These are phyloP conservation scores for Naganishia liquefaciens DNA, from an alignment of 1,284 basidiomycete species.

Conservation along the genomic window DNA sequence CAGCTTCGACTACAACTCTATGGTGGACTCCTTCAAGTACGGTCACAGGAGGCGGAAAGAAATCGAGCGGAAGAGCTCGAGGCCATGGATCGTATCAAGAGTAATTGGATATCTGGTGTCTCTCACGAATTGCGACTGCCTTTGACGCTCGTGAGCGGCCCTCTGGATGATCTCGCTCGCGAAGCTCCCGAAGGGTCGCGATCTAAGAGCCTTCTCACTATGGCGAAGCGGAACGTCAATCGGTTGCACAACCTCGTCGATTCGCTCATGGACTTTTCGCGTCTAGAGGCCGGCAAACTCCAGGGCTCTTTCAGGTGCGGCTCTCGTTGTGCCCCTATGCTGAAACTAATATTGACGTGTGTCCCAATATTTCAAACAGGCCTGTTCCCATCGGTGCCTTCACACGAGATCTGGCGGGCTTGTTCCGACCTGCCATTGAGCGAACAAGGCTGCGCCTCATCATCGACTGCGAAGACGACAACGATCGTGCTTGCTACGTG, in stretches of 20 bases:
- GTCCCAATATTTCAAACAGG: background rate
- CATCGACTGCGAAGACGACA: slow-evolving; percentile 50
- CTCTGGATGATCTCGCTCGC: slow-evolving; percentile 45
- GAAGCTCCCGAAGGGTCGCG: slow-evolving; percentile 13
- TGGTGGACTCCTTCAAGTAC: slow-evolving; percentile 44
- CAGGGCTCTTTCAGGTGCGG: slow-evolving; percentile 48
- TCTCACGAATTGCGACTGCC: slow-evolving; percentile 32
- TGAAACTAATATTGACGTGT: background rate
- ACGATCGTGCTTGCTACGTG: slow-evolving; percentile 6
- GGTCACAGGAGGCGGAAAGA: slow-evolving; percentile 53
- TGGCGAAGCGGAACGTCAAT: slow-evolving; percentile 49
- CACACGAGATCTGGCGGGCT: slow-evolving; percentile 52
- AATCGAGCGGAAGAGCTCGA: slow-evolving; percentile 52
- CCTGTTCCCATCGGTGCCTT: slow-evolving; percentile 49
- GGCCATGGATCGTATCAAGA: slow-evolving; percentile 35
- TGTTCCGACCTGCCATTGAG: slow-evolving; percentile 44
- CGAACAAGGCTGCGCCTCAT: slow-evolving; percentile 36
- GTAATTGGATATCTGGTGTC: slow-evolving; percentile 31
- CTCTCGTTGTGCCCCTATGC: background rate
- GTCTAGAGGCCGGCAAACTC: slow-evolving; percentile 50
- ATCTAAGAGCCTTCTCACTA: slow-evolving; percentile 34
- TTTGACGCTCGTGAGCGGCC: slow-evolving; percentile 42
- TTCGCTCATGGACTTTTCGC: slow-evolving; percentile 52
- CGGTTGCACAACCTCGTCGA: slow-evolving; percentile 49
- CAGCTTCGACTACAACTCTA: slow-evolving; percentile 44